Evolutionary conservation across 805 yeast species (phyloP), one percentile per base, ranked within the genome.

Genomic region (Candida qinlingensis): DNA sequence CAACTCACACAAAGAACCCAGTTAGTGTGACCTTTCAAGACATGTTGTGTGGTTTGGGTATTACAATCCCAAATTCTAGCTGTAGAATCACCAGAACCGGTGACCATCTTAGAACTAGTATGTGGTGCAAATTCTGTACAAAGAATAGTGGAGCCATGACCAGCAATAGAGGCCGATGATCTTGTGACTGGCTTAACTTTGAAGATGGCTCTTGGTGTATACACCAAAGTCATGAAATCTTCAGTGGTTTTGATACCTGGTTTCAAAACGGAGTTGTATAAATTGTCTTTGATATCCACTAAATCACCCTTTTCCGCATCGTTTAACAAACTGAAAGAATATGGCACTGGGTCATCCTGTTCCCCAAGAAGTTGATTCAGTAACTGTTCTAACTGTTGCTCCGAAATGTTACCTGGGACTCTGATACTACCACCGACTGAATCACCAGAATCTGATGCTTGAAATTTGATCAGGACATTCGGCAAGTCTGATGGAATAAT

Each of bases 11-110:
- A 85, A 41, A 94, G 71, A 6, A 94, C 98, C 97, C 97, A 94
- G 69, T 91, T 89, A 9, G 80, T 71, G 61, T 94, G 99, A 1
- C 98, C 98, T 5, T 73, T 61, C 45, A 94, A 70, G 0, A 96
- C 87, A 52, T 80, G 77, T 61, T 83, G 71, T 7, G 97, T 96
- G 0, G 99, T 94, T 56, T 88, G 94, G 0, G 98, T 91, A 59
- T 89, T 84, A 66, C 96, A 87, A 68, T 91, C 97, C 99, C 99
- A 94, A 42, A 92, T 79, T 63, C 98, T 75, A 3, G 98, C 97
- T 7, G 98, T 91, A 36, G 85, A 80, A 67, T 94, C 99, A 41
- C 99, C 99, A 6, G 97, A 88, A 36, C 99, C 99, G 0, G 97
- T 86, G 38, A 87, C 94, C 85, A 91, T 81, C 56, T 87, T 74